phyloP scores from a whole-genome alignment of 148 eudicot species.

The Pharnaceum exiguum region DNA sequence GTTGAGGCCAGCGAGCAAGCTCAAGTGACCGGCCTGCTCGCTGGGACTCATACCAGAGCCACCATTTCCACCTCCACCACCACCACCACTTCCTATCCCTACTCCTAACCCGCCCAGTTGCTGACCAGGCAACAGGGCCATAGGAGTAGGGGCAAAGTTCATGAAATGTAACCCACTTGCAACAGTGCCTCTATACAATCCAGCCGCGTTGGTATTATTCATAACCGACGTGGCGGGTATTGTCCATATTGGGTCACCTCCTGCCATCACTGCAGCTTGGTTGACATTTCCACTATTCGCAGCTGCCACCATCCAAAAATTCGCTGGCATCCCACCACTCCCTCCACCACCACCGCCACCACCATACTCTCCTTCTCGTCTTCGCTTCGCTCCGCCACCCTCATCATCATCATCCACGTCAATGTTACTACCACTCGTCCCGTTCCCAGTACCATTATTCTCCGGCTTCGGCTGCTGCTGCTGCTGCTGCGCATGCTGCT shows the following conservation, averaged over 20 bases:
- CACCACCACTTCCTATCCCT: not conserved
- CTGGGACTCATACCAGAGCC: slow-evolving; percentile 18
- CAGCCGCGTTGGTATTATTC: slow-evolving; percentile 34
- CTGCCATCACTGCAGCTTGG: slow-evolving; percentile 23
- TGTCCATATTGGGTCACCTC: slow-evolving; percentile 78
- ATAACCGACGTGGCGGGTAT: slow-evolving; percentile 58
- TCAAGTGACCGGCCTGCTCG: slow-evolving; percentile 63
- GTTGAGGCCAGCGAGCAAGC: slow-evolving; percentile 56
- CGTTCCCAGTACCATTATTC: slow-evolving; percentile 20
- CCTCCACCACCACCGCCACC: slow-evolving; percentile 25
- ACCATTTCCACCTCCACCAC: slow-evolving; percentile 2
- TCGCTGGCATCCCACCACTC: slow-evolving; percentile 64
- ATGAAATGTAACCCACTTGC: slow-evolving; percentile 84
- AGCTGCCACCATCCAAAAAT: slow-evolving; percentile 83
- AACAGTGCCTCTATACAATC: slow-evolving; percentile 56
- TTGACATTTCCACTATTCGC: slow-evolving; percentile 40
- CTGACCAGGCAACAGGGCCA: slow-evolving; percentile 70
- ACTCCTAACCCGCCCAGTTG: slow-evolving; percentile 35
- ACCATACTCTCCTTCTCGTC: slow-evolving; percentile 28
- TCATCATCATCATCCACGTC: slow-evolving; percentile 37
- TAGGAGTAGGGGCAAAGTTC: slow-evolving; percentile 86
- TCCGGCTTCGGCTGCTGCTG: slow-evolving; percentile 51
- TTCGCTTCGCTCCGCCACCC: slow-evolving; percentile 37
- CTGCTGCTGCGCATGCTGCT: slow-evolving; percentile 20
- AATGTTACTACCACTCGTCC: not conserved